Evolutionary conservation across 2,329 filamentous ascomycete genomes (phyloP).

Genomic region (Claviceps sp.): DNA sequence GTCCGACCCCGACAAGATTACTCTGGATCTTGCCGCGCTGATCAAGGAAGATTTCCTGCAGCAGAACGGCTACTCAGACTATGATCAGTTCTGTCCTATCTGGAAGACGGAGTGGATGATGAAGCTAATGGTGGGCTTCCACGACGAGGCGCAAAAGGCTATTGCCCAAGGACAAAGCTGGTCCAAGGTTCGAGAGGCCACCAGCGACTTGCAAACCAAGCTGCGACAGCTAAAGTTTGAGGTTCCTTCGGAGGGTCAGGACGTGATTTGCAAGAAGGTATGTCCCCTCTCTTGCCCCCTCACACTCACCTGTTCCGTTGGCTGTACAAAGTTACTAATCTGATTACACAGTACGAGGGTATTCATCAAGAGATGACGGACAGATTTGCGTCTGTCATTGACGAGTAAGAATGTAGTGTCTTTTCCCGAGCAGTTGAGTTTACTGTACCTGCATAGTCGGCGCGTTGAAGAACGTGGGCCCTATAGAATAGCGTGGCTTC

Average conservation of each 20-base stretch:
- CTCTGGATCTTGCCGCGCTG: slow-evolving; percentile 77
- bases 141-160: slow-evolving; percentile 94
- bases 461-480: slow-evolving; percentile 8
- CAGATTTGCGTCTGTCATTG: slow-evolving; percentile 90
- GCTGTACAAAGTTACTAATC: not conserved
- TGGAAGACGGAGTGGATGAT: slow-evolving; percentile 99
- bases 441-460: not conserved
- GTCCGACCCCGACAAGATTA: slow-evolving; percentile 96
- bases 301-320: not conserved
- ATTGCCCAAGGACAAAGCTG: slow-evolving; percentile 83
- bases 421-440: slow-evolving; percentile 1
- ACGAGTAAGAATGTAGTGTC: slow-evolving; percentile 52
- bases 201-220: slow-evolving; percentile 69
- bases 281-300: not conserved
- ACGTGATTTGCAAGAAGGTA: slow-evolving; percentile 71
- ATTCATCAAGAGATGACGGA: slow-evolving; percentile 87
- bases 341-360: slow-evolving; percentile 60
- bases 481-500: slow-evolving; percentile 14
- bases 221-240: slow-evolving; percentile 96
- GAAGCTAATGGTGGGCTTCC: slow-evolving; percentile 97
- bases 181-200: slow-evolving; percentile 86
- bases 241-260: slow-evolving; percentile 72
- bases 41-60: slow-evolving; percentile 98
- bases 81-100: slow-evolving; percentile 96
- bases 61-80: slow-evolving; percentile 98